Conservation (phyloP, 1,284 basidiomycete species). For the Chiua sp. region DNA sequence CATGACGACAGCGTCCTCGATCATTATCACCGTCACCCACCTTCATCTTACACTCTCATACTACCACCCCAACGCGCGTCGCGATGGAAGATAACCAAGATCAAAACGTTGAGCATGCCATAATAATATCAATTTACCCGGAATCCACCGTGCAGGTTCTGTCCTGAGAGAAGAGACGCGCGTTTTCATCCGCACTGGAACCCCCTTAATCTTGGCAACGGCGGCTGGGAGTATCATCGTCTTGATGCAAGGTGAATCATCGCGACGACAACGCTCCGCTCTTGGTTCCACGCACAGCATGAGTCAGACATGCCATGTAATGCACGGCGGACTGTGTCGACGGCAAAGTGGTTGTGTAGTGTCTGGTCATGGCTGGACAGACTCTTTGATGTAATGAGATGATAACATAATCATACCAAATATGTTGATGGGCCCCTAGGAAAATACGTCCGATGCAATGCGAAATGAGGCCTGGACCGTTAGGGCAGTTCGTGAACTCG, state of each 20-base stretch:
- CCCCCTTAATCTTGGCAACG: not conserved
- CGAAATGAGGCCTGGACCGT: conserved; percentile 16
- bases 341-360: no score
- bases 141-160: not conserved
- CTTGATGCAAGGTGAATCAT: not conserved
- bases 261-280: not conserved
- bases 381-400: no score
- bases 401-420: not conserved
- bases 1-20: not conserved
- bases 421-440: no score
- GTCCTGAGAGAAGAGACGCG: not conserved
- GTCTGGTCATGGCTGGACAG: no score
- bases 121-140: not conserved
- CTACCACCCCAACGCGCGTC: not conserved
- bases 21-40: not conserved
- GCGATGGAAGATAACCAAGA: not conserved
- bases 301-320: not conserved
- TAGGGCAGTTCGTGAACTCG: conserved; percentile 2
- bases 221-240: not conserved
- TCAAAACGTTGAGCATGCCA: not conserved
- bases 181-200: not conserved
- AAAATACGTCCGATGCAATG: not conserved
- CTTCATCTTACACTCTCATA: not conserved
- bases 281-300: not conserved
- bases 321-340: not conserved